These are phyloP conservation scores for Prunus davidiana DNA, from an alignment of 306 rosid species.

Conservation along the genomic window DNA sequence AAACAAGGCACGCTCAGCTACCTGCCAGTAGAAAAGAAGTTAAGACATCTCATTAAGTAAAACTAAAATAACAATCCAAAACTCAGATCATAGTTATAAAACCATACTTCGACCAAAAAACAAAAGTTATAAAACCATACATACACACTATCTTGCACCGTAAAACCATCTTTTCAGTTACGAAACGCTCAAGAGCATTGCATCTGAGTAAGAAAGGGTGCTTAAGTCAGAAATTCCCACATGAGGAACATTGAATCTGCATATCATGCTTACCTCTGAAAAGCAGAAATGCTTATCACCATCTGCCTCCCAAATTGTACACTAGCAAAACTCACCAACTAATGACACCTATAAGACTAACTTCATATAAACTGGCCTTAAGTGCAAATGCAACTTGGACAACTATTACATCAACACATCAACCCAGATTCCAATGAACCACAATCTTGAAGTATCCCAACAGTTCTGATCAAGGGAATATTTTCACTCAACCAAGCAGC, in stretches of 20 bases:
- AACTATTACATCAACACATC: neutral
- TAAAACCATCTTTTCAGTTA: neutral
- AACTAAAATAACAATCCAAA: neutral
- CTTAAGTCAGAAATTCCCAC: neutral
- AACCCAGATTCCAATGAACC: neutral
- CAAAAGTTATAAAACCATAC: too few species aligned
- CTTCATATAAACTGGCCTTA: too few species aligned
- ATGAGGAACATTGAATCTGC: neutral
- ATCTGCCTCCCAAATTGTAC: neutral
- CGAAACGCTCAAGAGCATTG: neutral
- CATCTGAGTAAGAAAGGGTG: neutral
- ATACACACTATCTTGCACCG: neutral
- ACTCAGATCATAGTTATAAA: neutral
- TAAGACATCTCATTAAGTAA: neutral
- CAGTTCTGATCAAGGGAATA: neutral
- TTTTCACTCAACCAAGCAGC: neutral
- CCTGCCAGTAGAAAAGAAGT: constrained; percentile 44
- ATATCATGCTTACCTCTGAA: neutral
- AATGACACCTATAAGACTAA: neutral
- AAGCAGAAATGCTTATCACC: neutral
- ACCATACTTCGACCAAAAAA: too few species aligned
- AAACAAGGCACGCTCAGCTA: constrained; percentile 70
- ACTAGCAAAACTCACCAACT: neutral
- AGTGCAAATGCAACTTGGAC: neutral
- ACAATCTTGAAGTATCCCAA: neutral